Percentiles rank a stretch among this genome's conserved stretches.
Conservation (phyloP, 331 rosid genomes). For the Phaseolus coccineus region DNA sequence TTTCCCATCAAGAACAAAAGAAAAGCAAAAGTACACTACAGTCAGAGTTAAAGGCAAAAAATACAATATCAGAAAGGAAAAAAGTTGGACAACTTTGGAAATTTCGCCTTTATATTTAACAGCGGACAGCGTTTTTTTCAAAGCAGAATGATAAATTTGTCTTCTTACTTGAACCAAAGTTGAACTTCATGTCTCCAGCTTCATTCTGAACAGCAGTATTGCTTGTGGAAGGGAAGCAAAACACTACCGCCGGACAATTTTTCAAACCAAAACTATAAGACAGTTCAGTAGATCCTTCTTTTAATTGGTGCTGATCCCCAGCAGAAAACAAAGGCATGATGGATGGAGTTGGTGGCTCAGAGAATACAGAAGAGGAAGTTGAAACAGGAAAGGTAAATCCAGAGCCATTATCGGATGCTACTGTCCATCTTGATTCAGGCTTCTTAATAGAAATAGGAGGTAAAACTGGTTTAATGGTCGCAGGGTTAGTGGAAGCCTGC, state of each 20-base stretch:
- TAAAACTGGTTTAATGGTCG: slow-evolving; percentile 61
- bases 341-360: slow-evolving; percentile 92
- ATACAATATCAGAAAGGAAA: not conserved
- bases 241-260: slow-evolving; percentile 53
- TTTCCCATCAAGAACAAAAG: slow-evolving; percentile 1
- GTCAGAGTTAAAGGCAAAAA: not conserved
- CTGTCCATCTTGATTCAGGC: slow-evolving; percentile 63
- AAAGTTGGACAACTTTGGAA: not conserved
- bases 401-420: slow-evolving; percentile 57
- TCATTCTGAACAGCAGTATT: slow-evolving; percentile 47
- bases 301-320: slow-evolving; percentile 48
- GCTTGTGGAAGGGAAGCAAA: slow-evolving; percentile 82
- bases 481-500: slow-evolving; percentile 46
- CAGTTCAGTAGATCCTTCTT: slow-evolving; percentile 51
- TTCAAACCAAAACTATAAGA: slow-evolving; percentile 66
- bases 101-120: slow-evolving; percentile 39
- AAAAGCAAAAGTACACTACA: slow-evolving; percentile 4
- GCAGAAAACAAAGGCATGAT: slow-evolving; percentile 60
- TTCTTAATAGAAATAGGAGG: slow-evolving; percentile 71
- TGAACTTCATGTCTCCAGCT: slow-evolving; percentile 60
- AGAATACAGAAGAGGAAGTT: slow-evolving; percentile 54
- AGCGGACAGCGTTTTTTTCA: slow-evolving; percentile 64
- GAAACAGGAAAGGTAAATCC: slow-evolving; percentile 87
- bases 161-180: slow-evolving; percentile 70
- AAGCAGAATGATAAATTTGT: slow-evolving; percentile 62